A percentile compares a stretch with the other conserved stretches of the same genome.
Conservation (phyloP, 805 yeast species). For the Jamesozyma piceae region DNA sequence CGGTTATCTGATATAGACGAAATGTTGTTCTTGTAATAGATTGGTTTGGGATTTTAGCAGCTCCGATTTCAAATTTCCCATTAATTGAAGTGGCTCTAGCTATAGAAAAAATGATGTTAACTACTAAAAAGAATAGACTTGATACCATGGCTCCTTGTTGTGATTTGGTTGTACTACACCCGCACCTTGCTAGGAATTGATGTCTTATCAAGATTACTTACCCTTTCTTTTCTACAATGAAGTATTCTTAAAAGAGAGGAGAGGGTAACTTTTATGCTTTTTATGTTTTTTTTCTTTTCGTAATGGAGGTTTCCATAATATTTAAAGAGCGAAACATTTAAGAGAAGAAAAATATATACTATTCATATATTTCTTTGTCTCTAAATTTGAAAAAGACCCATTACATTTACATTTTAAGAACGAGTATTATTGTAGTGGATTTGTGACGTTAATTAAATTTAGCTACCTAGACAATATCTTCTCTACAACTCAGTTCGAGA, state of each 20-base stretch:
- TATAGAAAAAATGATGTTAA: neutral
- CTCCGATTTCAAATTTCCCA: conserved; percentile 22
- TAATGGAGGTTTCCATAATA: neutral
- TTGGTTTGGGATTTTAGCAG: conserved; percentile 13
- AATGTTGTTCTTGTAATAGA: conserved; percentile 19
- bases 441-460: conserved; percentile 18
- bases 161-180: neutral
- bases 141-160: neutral
- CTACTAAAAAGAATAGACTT: neutral
- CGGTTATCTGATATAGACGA: conserved; percentile 18
- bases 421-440: conserved; percentile 33
- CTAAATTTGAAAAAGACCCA: conserved; percentile 11
- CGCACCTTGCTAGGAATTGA: neutral
- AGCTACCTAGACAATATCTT: conserved; percentile 27
- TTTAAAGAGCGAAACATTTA: neutral
- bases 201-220: neutral
- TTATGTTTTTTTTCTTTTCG: too few species aligned
- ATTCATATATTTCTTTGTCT: neutral
- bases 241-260: too few species aligned
- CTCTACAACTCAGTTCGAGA: conserved; percentile 34
- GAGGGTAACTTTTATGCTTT: too few species aligned
- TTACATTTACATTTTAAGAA: conserved; percentile 28
- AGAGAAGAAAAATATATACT: neutral
- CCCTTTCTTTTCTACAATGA: neutral
- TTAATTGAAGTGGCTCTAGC: conserved; percentile 17